Percentiles rank a stretch among this genome's conserved stretches.
Evolutionary conservation across 2,329 filamentous ascomycete genomes (phyloP).

Genomic region (Ophiocordyceps camponoti-leonardi): DNA sequence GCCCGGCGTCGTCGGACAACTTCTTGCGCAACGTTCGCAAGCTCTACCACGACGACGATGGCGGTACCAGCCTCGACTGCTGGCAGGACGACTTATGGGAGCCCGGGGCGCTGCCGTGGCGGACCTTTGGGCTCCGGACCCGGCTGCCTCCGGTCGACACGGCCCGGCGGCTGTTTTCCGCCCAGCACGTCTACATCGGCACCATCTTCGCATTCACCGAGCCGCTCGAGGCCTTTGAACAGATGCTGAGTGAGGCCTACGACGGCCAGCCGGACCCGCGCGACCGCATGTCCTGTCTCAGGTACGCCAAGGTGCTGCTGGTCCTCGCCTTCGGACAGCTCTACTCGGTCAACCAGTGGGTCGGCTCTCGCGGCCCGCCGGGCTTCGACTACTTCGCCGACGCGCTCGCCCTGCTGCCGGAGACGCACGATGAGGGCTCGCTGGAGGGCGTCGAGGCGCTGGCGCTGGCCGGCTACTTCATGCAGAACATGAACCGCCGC

Average conservation of each 20-base stretch:
- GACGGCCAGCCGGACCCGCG: constrained; percentile 20
- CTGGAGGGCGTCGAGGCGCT: constrained; percentile 37
- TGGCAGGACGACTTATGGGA: constrained; percentile 15
- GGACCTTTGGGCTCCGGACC: constrained; percentile 8
- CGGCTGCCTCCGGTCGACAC: constrained; percentile 30
- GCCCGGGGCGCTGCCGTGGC: constrained; percentile 15
- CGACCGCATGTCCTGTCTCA: constrained; percentile 28
- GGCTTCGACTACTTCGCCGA: constrained; percentile 37
- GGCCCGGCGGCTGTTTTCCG: constrained; percentile 29
- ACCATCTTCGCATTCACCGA: constrained; percentile 38
- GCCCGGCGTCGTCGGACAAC: constrained; percentile 19
- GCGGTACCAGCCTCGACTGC: constrained; percentile 14
- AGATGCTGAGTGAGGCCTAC: constrained; percentile 25
- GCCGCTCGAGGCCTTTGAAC: constrained; percentile 25
- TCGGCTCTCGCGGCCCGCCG: constrained; percentile 31
- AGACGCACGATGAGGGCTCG: constrained; percentile 36
- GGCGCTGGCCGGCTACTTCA: constrained; percentile 35
- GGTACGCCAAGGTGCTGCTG: constrained; percentile 32
- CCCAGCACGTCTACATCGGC: constrained; percentile 37
- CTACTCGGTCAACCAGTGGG: constrained; percentile 40
- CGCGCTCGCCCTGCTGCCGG: constrained; percentile 32
- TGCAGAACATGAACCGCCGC: constrained; percentile 37
- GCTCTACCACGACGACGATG: constrained; percentile 15
- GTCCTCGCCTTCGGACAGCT: constrained; percentile 37
- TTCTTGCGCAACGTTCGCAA: constrained; percentile 19